Base-by-base conservation (phyloP, 192 early-diverging fungal genomes). In the Spinellus fusiger region DNA sequence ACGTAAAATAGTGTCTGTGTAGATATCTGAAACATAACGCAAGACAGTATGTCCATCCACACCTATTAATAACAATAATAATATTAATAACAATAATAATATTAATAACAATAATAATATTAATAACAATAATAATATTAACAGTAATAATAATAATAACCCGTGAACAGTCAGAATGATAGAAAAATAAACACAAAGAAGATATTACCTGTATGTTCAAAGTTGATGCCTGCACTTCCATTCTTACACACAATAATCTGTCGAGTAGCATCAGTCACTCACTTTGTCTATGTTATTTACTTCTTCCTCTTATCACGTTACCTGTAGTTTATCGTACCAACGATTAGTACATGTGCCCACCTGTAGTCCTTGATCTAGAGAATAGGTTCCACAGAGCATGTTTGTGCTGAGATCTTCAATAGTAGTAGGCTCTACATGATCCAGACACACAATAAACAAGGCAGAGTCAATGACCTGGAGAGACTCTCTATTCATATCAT, bases 201-300 rank as follows among this genome's bases (percentile, higher is more conserved):
- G 7, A 44, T 18, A 34, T 56, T 64, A 74, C 72, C 74, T 23
- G 91, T 79, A 75, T 94, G 93, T 79, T 95, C 92, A 54, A 91
- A 92, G 73, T 94, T 95, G 53, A 92, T 80, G 57, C 93, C 93
- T n/a, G 89, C 79, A 34, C 86, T 82, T 23, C 91, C 93, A 65
- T 79, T 89, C 61, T 80, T 76, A 54, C 87, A 67, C 26, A 95
- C 84, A 38, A 94, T 82, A 26, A 95, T 73, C 64, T 66, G 54
- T 25, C 18, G 16, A 26, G 9, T n/a, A 25, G 29, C 25, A 33
- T 60, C 29, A 40, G 25, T 28, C 50, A 50, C 34, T 28, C 46
- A 32, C n/a, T 25, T 23, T 34, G 7, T 8, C 25, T 56, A 10
- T 56, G 32, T 31, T 22, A 23, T n/a, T 15, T 44, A 18, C 7